Evolutionary conservation across 2,329 filamentous ascomycete genomes (phyloP).

Genomic region (Nigrospora osmanthi): DNA sequence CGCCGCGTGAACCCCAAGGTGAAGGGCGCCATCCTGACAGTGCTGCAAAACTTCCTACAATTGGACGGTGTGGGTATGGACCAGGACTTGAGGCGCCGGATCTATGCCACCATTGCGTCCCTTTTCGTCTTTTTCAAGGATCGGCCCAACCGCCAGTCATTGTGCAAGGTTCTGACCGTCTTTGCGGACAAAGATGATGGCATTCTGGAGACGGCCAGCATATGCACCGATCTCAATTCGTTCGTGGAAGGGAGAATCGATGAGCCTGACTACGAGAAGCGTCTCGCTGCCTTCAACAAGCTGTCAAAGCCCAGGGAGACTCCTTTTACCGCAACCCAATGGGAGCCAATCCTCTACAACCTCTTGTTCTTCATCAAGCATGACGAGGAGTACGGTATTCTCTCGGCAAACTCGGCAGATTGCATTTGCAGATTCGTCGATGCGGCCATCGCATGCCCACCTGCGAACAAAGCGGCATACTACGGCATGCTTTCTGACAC

Average conservation of each 20-base stretch:
- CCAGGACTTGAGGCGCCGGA: slow-evolving; percentile 48
- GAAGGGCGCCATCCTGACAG: slow-evolving; percentile 72
- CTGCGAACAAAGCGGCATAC: slow-evolving; percentile 38
- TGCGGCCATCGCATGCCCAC: slow-evolving; percentile 38
- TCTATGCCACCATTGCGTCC: slow-evolving; percentile 69
- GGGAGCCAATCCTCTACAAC: slow-evolving; percentile 84
- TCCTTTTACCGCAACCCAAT: slow-evolving; percentile 62
- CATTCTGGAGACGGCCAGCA: slow-evolving; percentile 53
- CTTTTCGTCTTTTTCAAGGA: slow-evolving; percentile 91
- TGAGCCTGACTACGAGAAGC: slow-evolving; percentile 80
- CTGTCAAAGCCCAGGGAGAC: slow-evolving; percentile 58
- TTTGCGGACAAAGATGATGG: slow-evolving; percentile 58
- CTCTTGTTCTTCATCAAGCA: slow-evolving; percentile 80
- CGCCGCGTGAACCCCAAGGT: slow-evolving; percentile 74
- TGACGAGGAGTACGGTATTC: slow-evolving; percentile 80
- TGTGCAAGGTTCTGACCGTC: slow-evolving; percentile 66
- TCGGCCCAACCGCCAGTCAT: slow-evolving; percentile 61
- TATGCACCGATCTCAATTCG: slow-evolving; percentile 78
- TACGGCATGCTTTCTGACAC: slow-evolving; percentile 52
- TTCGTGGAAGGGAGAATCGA: slow-evolving; percentile 66
- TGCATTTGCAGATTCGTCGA: slow-evolving; percentile 72
- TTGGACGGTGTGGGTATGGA: slow-evolving; percentile 51
- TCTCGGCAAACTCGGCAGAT: slow-evolving; percentile 73
- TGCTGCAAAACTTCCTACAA: slow-evolving; percentile 74
- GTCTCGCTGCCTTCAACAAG: slow-evolving; percentile 66